Evolutionary conservation across 352 stramenopile genomes (phyloP).

Genomic region (Phytophthora pisi): DNA sequence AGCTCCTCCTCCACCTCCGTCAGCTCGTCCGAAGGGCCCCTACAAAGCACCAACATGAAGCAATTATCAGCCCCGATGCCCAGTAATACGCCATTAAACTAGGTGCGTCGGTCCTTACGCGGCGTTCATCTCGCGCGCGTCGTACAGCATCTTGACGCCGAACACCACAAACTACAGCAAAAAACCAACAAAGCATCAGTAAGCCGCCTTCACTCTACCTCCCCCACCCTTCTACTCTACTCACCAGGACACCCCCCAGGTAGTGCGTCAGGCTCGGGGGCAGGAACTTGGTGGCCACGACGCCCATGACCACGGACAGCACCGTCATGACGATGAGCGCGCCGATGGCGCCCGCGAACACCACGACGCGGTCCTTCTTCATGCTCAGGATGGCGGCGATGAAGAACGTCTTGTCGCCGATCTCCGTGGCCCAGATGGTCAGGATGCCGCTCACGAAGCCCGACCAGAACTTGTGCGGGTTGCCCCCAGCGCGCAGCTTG

Average conservation of each 20-base stretch:
- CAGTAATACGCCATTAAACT: background rate
- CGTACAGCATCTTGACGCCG: constrained; percentile 94
- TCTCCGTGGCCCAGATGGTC: constrained; percentile 98
- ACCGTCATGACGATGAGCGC: constrained; percentile 98
- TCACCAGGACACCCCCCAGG: constrained; percentile 89
- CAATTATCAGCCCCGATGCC: background rate
- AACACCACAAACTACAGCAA: constrained; percentile 96
- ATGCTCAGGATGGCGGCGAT: constrained; percentile 97
- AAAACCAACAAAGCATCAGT: constrained; percentile 2
- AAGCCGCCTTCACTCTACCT: background rate
- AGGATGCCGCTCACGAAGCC: constrained; percentile 90
- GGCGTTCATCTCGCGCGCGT: constrained; percentile 81
- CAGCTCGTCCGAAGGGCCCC: constrained; percentile 80
- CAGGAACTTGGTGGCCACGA: constrained; percentile 95
- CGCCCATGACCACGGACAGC: constrained; percentile 97
- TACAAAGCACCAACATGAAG: constrained; percentile 20
- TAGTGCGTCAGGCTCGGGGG: constrained; percentile 96
- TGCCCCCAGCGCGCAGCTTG: constrained; percentile 42
- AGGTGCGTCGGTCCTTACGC: constrained; percentile 43
- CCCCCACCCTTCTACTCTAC: constrained; percentile 3
- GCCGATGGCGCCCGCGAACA: constrained; percentile 95
- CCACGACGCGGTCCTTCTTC: constrained; percentile 95
- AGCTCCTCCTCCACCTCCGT: constrained; percentile 87
- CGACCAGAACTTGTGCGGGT: constrained; percentile 85
- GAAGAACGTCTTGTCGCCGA: constrained; percentile 99